Evolutionary conservation across 495 filamentous ascomycete genomes (phyloP), one percentile per base, ranked within the genome.

Genomic region (Pseudevernia furfuracea): DNA sequence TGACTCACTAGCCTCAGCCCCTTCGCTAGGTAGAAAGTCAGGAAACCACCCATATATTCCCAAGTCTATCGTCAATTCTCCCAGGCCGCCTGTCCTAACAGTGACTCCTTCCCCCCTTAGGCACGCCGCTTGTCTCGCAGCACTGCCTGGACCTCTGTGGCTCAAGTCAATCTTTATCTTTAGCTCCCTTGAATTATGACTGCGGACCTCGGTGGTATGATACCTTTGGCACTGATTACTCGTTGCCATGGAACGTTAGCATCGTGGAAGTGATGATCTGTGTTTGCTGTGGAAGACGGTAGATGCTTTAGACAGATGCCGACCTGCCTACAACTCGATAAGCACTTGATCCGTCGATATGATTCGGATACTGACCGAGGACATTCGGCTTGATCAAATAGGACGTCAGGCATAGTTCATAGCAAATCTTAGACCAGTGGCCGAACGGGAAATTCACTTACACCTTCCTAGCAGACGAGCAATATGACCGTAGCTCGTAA

Each of bases 201-300:
- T 70, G 58, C 78, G 32, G 69, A 95, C 90, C 92, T 83, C 39
- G 87, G 88, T 38, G 91, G 93, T 67, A 97, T 92, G 63, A 84
- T 79, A 23, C 92, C 92, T 74, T 89, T 92, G 4, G 88, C 74
- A 70, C 92, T 95, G 66, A 97, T 88, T 15, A 97, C 91, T 56
- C 93, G 80, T 77, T 97, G 93, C 93, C 93, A 97, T 6, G 92
- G 93, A 15, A 96, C 92, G 68, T 89, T 96, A 23, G 74, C 79
- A 62, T 80, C 76, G 70, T 96, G 83, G 74, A 86, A 95, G 61
- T 78, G 71, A 38, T 76, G 66, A 7, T 71, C 69, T 3, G 69
- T 43, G 70, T 73, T 32, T 75, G 68, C 73, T 73, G 70, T 56
- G 60, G 69, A 67, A 2, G 74, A 70, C 4, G 93, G 84, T 21